A percentile compares a stretch with the other conserved stretches of the same genome.
Evolutionary conservation across 768 basidiomycete genomes (phyloP).

Genomic region (Hygrophorus russula): DNA sequence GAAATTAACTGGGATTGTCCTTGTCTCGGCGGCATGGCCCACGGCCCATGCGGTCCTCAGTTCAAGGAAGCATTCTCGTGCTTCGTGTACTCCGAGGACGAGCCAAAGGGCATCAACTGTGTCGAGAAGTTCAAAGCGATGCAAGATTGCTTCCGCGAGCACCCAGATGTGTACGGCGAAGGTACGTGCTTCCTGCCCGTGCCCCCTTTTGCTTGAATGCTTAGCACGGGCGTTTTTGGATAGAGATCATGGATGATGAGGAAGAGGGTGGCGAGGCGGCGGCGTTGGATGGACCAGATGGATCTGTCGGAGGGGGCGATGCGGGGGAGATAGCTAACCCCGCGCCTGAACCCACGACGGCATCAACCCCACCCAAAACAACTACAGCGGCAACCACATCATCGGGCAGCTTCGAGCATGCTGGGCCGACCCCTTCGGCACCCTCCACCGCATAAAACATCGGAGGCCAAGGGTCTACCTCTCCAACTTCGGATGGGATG

Average conservation of each 20-base stretch:
- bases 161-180: slow-evolving; percentile 93
- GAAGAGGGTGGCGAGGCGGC: slow-evolving; percentile 34
- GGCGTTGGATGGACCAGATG: slow-evolving; percentile 3
- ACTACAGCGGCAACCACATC: too few relatives aligned
- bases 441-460: too few relatives aligned
- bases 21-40: slow-evolving; percentile 96
- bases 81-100: slow-evolving; percentile 87
- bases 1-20: slow-evolving; percentile 99
- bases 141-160: slow-evolving; percentile 95
- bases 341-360: too few relatives aligned
- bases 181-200: slow-evolving; percentile 39
- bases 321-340: neutral
- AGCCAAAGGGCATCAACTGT: slow-evolving; percentile 96
- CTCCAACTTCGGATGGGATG: too few relatives aligned
- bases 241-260: slow-evolving; percentile 64
- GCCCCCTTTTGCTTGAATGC: neutral
- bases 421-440: too few relatives aligned
- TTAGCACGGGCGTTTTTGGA: slow-evolving; percentile 2
- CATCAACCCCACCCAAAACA: too few relatives aligned
- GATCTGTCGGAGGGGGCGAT: slow-evolving; percentile 8
- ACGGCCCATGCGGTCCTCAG: slow-evolving; percentile 89
- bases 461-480: too few relatives aligned
- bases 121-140: slow-evolving; percentile 96
- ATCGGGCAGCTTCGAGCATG: too few relatives aligned
- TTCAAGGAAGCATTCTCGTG: slow-evolving; percentile 96